These are phyloP conservation scores for Xylariaceae sp. DNA, from an alignment of 2,329 filamentous ascomycete species.

Conservation along the genomic window DNA sequence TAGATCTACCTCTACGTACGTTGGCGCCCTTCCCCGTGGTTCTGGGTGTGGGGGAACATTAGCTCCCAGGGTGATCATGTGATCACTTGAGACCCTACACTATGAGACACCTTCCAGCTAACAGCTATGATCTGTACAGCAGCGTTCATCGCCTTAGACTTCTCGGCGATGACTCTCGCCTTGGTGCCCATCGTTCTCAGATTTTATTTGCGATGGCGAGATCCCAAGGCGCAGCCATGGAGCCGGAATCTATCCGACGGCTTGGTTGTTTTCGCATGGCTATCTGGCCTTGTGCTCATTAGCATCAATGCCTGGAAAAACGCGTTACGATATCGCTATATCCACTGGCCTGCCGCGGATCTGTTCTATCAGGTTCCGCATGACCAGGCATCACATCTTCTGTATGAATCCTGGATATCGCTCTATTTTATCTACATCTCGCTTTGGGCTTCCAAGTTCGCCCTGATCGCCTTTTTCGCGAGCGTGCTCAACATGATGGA, in stretches of 20 bases:
- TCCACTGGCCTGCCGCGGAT: conserved; percentile 14
- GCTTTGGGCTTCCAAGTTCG: conserved; percentile 24
- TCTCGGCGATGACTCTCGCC: conserved; percentile 20
- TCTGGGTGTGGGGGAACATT: too few relatives aligned
- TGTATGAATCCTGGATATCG: conserved; percentile 24
- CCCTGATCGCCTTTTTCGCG: conserved; percentile 22
- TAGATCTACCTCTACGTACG: conserved; percentile 21
- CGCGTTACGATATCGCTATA: conserved; percentile 15
- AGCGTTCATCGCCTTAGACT: conserved; percentile 26
- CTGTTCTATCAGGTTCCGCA: conserved; percentile 23
- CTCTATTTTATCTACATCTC: conserved; percentile 26
- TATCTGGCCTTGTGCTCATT: conserved; percentile 21
- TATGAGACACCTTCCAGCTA: neutral
- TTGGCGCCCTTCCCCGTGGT: neutral
- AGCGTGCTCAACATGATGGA: conserved; percentile 15
- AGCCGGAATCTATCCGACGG: conserved; percentile 20
- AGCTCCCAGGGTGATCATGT: too few relatives aligned
- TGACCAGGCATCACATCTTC: conserved; percentile 16
- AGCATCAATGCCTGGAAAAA: conserved; percentile 26
- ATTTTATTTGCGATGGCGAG: conserved; percentile 22
- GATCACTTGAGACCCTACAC: too few relatives aligned
- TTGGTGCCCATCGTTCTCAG: conserved; percentile 22
- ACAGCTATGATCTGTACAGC: conserved; percentile 12
- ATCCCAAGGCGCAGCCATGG: conserved; percentile 12
- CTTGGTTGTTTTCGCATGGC: conserved; percentile 20